Base-by-base conservation (phyloP, 1,139 yeast genomes). In the Kodamaea plutei region DNA sequence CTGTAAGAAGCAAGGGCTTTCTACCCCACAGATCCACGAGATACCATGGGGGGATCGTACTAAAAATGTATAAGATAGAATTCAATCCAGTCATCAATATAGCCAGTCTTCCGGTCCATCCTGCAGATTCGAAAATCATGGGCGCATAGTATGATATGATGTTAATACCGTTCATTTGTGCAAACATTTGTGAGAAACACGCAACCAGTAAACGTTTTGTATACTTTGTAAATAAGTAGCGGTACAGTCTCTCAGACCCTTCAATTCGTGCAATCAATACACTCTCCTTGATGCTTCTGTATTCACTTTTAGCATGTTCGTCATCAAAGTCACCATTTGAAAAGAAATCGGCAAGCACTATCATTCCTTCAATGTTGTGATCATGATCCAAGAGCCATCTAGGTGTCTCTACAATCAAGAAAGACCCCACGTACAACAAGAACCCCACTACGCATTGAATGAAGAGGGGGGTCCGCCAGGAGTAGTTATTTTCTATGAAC, bases 91-190 rank as follows among this genome's bases (percentile, higher is more conserved):
- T 85, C 95, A 88, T 85, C 38, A 87, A 70, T 39, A 88, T 76
- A 2, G 96, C 96, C 45, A 77, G 76, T 40, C 95, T 67, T 15
- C 96, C 96, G 9, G 73, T 60, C 96, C 96, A 88, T 15, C 96
- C 96, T 3, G 96, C 96, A 48, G 84, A 84, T 55, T 87, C 96
- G 56, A 88, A 89, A 28, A 88, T 93, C 60, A 88, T 67, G 1
- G 96, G 96, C 1, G 96, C 96, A 58, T 88, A 88, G 61, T 88
- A 89, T 1, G 94, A 80, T 34, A 89, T 85, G 38, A 89, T 89
- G 50, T 88, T 88, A 55, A 88, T 89, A 47, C 97, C 97, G 50
- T 87, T 84, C 52, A 88, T 65, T 56, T 88, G 97, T 3, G 96
- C 96, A 68, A 88, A 85, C 64, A 87, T 77, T 51, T 84, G 93